Conservation (phyloP, 176 grass and related monocot species). For the Carex littledalei region DNA sequence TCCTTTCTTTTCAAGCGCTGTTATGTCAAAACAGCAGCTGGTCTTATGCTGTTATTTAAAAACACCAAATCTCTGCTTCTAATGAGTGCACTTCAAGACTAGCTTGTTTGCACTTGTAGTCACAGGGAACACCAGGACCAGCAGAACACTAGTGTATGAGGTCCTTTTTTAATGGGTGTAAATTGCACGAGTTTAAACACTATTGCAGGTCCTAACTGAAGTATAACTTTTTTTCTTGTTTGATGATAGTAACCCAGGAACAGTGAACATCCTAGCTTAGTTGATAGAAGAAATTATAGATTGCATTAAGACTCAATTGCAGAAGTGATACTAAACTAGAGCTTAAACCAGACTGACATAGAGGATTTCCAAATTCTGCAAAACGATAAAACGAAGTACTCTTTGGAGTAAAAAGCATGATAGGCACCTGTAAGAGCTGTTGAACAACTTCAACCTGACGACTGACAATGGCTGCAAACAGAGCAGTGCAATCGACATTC, state of each 20-base stretch:
- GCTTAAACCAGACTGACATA: neutral
- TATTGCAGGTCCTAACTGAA: neutral
- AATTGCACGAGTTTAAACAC: neutral
- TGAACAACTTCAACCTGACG: slow-evolving; percentile 65
- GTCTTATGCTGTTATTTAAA: neutral
- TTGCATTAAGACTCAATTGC: neutral
- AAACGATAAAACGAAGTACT: neutral
- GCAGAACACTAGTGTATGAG: neutral
- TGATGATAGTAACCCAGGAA: neutral
- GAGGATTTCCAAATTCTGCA: neutral
- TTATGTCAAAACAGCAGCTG: neutral
- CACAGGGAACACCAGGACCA: too few relatives aligned
- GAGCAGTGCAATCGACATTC: slow-evolving; percentile 78
- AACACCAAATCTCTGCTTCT: neutral
- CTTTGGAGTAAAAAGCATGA: neutral
- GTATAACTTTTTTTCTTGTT: neutral
- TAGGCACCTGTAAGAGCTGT: slow-evolving; percentile 57
- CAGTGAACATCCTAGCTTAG: neutral
- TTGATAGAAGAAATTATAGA: neutral
- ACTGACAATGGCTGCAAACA: slow-evolving; percentile 84
- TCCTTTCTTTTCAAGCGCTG: neutral
- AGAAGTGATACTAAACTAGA: neutral
- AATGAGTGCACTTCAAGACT: neutral
- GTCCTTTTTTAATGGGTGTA: neutral
- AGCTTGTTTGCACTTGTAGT: too few relatives aligned